phyloP scores from a whole-genome alignment of 257 asterid genomes.

The Cordia subcordata region DNA sequence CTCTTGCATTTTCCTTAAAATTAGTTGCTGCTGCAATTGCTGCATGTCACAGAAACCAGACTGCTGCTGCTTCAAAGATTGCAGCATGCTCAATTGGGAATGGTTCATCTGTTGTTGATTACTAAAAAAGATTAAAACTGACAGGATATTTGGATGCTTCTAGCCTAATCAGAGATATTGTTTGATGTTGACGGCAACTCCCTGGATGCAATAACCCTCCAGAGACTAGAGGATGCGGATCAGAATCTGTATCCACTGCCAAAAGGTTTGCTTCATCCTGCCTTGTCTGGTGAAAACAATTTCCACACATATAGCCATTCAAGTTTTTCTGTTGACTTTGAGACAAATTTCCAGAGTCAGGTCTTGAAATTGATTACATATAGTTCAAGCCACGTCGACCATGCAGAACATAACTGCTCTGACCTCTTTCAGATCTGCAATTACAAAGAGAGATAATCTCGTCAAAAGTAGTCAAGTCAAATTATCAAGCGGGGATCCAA shows the following conservation, averaged over 20 bases:
- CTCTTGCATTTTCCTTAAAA: slow-evolving; percentile 44
- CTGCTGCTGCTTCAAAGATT: slow-evolving; percentile 67
- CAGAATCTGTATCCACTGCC: slow-evolving; percentile 57
- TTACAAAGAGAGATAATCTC: slow-evolving; percentile 10
- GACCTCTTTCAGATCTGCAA: slow-evolving; percentile 28
- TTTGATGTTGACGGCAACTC: slow-evolving; percentile 48
- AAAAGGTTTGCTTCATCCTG: slow-evolving; percentile 59
- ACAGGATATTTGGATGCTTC: slow-evolving; percentile 52
- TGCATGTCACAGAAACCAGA: slow-evolving; percentile 66
- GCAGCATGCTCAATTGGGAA: slow-evolving; percentile 65
- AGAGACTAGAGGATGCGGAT: slow-evolving; percentile 41
- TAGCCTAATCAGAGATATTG: slow-evolving; percentile 48
- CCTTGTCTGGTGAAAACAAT: slow-evolving; percentile 53
- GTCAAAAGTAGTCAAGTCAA: neutral
- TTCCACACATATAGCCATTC: slow-evolving; percentile 60
- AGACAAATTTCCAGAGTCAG: slow-evolving; percentile 31
- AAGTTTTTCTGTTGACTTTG: slow-evolving; percentile 52
- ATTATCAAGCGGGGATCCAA: neutral
- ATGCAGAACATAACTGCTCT: slow-evolving; percentile 43
- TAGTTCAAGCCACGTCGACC: too few relatives aligned
- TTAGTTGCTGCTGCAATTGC: slow-evolving; percentile 67
- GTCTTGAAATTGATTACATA: too few relatives aligned
- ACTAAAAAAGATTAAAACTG: slow-evolving; percentile 81
- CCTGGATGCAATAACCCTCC: slow-evolving; percentile 58
- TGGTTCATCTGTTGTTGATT: slow-evolving; percentile 74